Base-by-base conservation (phyloP, 2,329 filamentous ascomycete genomes). In the Colletotrichum caudatum region DNA sequence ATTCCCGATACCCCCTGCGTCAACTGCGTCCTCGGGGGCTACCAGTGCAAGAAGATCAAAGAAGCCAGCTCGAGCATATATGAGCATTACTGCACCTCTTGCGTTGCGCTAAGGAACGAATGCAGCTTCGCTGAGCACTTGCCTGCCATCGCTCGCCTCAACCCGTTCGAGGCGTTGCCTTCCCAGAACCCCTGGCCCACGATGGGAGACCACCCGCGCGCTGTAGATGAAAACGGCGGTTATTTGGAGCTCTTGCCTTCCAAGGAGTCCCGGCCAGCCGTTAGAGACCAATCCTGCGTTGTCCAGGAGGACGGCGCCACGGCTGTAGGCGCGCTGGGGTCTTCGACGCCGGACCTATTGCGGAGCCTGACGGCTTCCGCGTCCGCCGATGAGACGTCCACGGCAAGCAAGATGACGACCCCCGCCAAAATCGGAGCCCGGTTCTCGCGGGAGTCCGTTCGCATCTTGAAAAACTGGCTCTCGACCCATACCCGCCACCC, bases 391-490 rank as follows among this genome's bases (percentile, higher is more conserved):
- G 76, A 75, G 26, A 71, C 76, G 61, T 72, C 67, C n/a, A 57
- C 75, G 7, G 14, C 66, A 46, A 74, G 75, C 33, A 80, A 80
- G 50, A 76, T 77, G 5, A 76, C 75, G 2, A 75, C 78, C 54
- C 81, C 76, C 64, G 85, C 91, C 60, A 94, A 94, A 79, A 89
- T 89, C 73, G 92, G 90, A 64, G 89, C 92, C 62, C 89, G 94
- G 18, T 95, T 98, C 81, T 94, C 94, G 5, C 86, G 93, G 74
- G 91, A 94, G 75, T 93, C 94, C 0, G 88, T 96, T 73, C 92
- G 92, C 76, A 88, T 94, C 51, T 82, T 98, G 62, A 95, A 95
- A 81, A 91, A 91, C 76, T 98, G 95, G 95, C 87, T 97, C 41
- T 89, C 91, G 0, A 91, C 90, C 8, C 94, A 97, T 78, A 89